Evolutionary conservation across 2,329 filamentous ascomycete species (phyloP), one percentile per base, ranked within the genome.

Genomic region (Sclerotinia sclerotiorum): DNA sequence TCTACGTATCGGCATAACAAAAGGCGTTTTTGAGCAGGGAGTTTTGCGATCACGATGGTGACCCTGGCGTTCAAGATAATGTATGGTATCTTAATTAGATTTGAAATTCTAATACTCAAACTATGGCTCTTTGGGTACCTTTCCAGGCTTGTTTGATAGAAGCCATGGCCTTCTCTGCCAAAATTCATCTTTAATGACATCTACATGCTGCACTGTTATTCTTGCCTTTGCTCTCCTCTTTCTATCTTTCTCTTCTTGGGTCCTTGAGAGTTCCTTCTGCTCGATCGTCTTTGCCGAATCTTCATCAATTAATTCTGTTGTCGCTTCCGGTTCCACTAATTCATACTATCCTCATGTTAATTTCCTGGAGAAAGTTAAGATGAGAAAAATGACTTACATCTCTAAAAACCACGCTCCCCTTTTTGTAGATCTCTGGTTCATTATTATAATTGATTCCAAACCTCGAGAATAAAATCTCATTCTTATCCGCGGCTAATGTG

Each of bases 391-490:
- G 29, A 66, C 75, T 73, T 72, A 78, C 77, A 78, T 95, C 91
- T 74, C 94, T 86, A 78, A 94, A 95, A 6, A 98, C 80, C 2
- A 97, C 90, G 73, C 92, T 98, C 5, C 95, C 95, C 78, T 98
- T 99, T 79, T 90, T 95, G 79, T 87, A 97, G 21, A 97, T 93
- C 71, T 96, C 93, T 0, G 88, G 88, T 79, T 99, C 95, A 73
- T 97, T 95, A 79, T 99, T 99, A 81, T 99, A 99, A 80, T 99
- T 99, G 77, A 98, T 94, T 3, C 89, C 87, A 79, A 97, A 98
- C 35, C 85, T 85, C 1, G 89, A 91, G 79, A 95, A 99, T 19
- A 99, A 81, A 27, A 99, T 96, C 81, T 99, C 95, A 77, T 99
- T 95, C 81, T 99, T 99, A 76, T 98, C 93, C 3, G 88, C 84